Percentiles rank a stretch among this genome's conserved stretches.
These are phyloP conservation scores for Alternaria alternata DNA, from an alignment of 2,329 filamentous ascomycete species.

Conservation along the genomic window DNA sequence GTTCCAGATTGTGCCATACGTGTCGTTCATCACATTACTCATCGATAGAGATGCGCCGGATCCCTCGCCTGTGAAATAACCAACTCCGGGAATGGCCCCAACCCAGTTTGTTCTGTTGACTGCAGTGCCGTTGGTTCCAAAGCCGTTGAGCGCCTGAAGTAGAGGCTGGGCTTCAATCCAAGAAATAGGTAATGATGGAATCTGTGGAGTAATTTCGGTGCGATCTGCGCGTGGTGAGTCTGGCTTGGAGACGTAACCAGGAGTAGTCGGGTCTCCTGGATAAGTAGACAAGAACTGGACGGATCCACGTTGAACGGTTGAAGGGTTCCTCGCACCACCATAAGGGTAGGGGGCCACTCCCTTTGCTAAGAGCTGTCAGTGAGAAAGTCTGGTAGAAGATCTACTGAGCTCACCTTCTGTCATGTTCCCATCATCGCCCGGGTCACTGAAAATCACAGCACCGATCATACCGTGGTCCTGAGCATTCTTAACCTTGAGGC, in stretches of 20 bases:
- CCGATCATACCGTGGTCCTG: slow-evolving; percentile 57
- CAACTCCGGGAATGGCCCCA: slow-evolving; percentile 47
- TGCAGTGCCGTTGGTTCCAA: slow-evolving; percentile 67
- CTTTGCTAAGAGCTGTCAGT: slow-evolving; percentile 41
- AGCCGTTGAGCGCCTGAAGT: slow-evolving; percentile 81
- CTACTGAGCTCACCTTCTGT: slow-evolving; percentile 41
- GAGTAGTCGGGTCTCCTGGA: slow-evolving; percentile 51
- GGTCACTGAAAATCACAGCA: slow-evolving; percentile 56
- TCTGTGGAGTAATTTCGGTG: slow-evolving; percentile 71
- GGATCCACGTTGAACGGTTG: slow-evolving; percentile 56
- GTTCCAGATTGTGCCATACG: slow-evolving; percentile 83
- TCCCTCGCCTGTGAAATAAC: slow-evolving; percentile 55
- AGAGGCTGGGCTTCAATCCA: slow-evolving; percentile 83
- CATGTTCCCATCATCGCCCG: slow-evolving; percentile 57
- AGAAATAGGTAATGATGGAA: slow-evolving; percentile 87
- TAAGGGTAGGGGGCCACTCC: slow-evolving; percentile 55
- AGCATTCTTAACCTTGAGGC: slow-evolving; percentile 59
- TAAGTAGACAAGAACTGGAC: slow-evolving; percentile 70
- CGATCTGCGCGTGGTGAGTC: slow-evolving; percentile 75
- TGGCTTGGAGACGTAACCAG: slow-evolving; percentile 81
- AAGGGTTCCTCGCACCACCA: slow-evolving; percentile 56
- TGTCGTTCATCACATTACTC: slow-evolving; percentile 80
- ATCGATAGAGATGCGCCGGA: slow-evolving; percentile 58
- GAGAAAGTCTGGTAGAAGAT: background rate
- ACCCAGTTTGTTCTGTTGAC: slow-evolving; percentile 53